Evolutionary conservation across 176 grass and related monocot species (phyloP).

Genomic region (Carex scoparia): DNA sequence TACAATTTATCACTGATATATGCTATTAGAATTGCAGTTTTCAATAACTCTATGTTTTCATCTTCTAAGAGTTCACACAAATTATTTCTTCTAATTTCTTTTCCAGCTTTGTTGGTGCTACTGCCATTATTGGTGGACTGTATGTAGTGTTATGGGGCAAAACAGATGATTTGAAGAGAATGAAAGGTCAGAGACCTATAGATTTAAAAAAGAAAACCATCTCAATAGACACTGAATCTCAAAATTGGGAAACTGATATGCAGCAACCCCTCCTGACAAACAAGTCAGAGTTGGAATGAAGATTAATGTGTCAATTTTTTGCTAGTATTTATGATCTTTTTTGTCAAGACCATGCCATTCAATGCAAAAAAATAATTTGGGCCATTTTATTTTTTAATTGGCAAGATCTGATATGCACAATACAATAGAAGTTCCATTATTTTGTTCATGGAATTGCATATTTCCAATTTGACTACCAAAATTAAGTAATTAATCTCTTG

Average conservation of each 20-base stretch:
- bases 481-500: no score
- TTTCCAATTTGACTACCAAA: no score
- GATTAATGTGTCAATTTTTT: neutral
- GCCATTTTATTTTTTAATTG: neutral
- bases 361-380: neutral
- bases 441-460: no score
- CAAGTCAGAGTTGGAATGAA: neutral
- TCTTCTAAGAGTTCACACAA: neutral
- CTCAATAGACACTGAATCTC: neutral
- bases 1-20: neutral
- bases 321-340: neutral
- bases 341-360: neutral
- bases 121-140: constrained; percentile 25
- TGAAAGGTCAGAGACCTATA: neutral
- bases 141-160: constrained; percentile 41
- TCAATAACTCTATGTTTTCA: neutral
- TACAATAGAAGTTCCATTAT: no score
- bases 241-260: neutral
- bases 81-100: neutral
- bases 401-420: neutral
- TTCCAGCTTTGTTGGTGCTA: constrained; percentile 28
- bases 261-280: constrained; percentile 27
- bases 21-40: neutral
- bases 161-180: constrained; percentile 11
- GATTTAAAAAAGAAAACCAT: neutral